Evolutionary conservation across 1,284 basidiomycete species (phyloP).

Genomic region (Ustilago loliicola): DNA sequence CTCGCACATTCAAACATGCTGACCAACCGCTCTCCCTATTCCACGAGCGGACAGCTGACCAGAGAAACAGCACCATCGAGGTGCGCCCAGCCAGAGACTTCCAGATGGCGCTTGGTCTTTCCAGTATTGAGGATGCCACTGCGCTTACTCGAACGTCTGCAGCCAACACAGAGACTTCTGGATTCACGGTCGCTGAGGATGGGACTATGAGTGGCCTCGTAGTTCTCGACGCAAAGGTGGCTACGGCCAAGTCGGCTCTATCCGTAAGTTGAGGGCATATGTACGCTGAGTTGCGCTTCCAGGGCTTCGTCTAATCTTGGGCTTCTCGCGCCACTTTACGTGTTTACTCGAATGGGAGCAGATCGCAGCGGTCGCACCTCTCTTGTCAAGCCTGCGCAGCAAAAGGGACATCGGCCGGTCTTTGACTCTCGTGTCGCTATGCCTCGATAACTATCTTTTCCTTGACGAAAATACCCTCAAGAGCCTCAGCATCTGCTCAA

Average conservation of each 20-base stretch:
- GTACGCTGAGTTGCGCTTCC: not conserved
- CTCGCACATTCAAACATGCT: not conserved
- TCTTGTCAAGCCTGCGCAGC: conserved; percentile 33
- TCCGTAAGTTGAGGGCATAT: conserved; percentile 26
- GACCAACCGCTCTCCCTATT: not conserved
- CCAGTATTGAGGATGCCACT: conserved; percentile 26
- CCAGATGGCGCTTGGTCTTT: conserved; percentile 31
- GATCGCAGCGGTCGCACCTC: conserved; percentile 34
- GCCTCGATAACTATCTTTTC: conserved; percentile 36
- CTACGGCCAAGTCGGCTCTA: conserved; percentile 28
- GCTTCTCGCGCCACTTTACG: not conserved
- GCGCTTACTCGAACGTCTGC: conserved; percentile 7
- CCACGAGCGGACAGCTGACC: conserved; percentile 22
- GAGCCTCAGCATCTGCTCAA: conserved; percentile 44
- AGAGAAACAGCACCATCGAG: conserved; percentile 10
- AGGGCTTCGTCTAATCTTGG: not conserved
- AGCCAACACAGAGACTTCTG: not conserved
- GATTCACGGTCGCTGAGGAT: not conserved
- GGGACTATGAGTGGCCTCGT: conserved; percentile 18
- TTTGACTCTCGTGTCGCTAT: conserved; percentile 24
- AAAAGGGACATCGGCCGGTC: conserved; percentile 22
- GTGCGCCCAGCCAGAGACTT: conserved; percentile 30
- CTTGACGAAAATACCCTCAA: conserved; percentile 47
- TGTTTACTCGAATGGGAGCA: not conserved
- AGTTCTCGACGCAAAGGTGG: conserved; percentile 30